Evolutionary conservation across 169 alveolate genomes (phyloP), one percentile per base, ranked within the genome.

Genomic region (Amoebophrya sp.): DNA sequence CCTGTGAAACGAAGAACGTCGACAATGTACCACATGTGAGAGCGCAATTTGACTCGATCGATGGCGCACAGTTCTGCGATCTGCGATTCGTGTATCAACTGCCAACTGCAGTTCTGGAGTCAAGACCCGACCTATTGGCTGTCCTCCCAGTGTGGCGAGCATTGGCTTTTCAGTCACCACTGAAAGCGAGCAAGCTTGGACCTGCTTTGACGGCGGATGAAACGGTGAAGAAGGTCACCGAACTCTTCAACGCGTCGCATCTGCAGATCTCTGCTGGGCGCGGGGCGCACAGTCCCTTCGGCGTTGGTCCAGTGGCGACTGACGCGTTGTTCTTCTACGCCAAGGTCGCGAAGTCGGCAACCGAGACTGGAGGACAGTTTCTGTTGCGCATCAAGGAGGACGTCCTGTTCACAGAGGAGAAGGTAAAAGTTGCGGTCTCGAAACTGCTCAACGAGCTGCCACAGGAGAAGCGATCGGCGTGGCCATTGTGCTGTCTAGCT

Each of bases 11-110:
- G 83, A 36, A 12, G 83, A 29, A 12, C 39, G 10, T 65, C 36
- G 83, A 36, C 83, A 36, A 6, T 0, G 26, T 36, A 18, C 83
- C 83, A 18, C 3, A 29, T 1, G 83, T 36, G 26, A 6, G 83
- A 36, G 26, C n/a, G 18, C 83, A 65, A 36, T 26, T 65, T 36
- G 83, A 65, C 83, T 6, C 33, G 38, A 65, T 65, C 83, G 83
- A 6, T 6, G 83, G 83, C 33, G 83, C 83, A 18, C 83, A 65
- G 83, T 65, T 65, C 83, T 65, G 83, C 83, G 83, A 65, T 36
- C 2, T 65, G 3, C 83, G 83, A 36, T 65, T 65, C 39, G 2
- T 65, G 2, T 65, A 26, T 36, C 2, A 6, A 26, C n/a, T 65
- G 83, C 83, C 83, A 12, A 10, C 76, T 53, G 76, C 76, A 53